Evolutionary conservation across 1,284 basidiomycete species (phyloP).

Genomic region (Trametes pubescens): DNA sequence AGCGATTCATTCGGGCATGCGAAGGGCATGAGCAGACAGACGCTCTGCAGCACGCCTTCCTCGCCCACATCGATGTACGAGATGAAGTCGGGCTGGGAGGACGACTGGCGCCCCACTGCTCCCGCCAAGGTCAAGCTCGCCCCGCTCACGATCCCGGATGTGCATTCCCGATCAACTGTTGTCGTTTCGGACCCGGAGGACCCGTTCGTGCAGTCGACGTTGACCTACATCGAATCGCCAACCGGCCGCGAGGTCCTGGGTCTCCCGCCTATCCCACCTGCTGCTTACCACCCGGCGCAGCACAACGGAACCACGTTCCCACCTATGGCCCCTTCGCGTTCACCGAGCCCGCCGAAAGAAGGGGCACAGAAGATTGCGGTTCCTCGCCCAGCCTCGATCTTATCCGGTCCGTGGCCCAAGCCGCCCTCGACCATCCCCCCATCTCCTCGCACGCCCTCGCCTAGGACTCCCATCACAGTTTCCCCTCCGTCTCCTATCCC

Average conservation of each 20-base stretch:
- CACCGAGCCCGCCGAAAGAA: slow-evolving; percentile 25
- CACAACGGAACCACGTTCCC: slow-evolving; percentile 4
- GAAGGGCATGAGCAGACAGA: slow-evolving; percentile 22
- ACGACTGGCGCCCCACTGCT: slow-evolving; percentile 51
- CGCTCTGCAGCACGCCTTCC: slow-evolving; percentile 29
- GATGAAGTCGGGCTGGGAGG: slow-evolving; percentile 62
- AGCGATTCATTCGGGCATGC: slow-evolving; percentile 41
- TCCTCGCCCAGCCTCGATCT: slow-evolving; percentile 33
- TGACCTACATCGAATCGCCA: slow-evolving; percentile 54
- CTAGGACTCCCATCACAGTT: slow-evolving; percentile 25
- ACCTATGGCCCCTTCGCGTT: slow-evolving; percentile 16
- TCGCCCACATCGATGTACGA: slow-evolving; percentile 39
- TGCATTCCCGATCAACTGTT: slow-evolving; percentile 38
- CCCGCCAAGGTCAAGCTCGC: slow-evolving; percentile 33
- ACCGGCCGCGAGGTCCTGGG: slow-evolving; percentile 41
- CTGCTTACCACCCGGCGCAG: slow-evolving; percentile 13
- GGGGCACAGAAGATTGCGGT: neutral
- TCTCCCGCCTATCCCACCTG: slow-evolving; percentile 20
- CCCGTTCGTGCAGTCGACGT: slow-evolving; percentile 56
- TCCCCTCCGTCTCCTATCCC: slow-evolving; percentile 26
- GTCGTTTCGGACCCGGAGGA: slow-evolving; percentile 47
- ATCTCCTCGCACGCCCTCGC: slow-evolving; percentile 27
- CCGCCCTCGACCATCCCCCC: slow-evolving; percentile 40
- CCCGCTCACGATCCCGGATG: slow-evolving; percentile 35
- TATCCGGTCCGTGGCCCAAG: slow-evolving; percentile 43